phyloP scores from a whole-genome alignment of 1,284 basidiomycete species.

The Omphalotus olearius region DNA sequence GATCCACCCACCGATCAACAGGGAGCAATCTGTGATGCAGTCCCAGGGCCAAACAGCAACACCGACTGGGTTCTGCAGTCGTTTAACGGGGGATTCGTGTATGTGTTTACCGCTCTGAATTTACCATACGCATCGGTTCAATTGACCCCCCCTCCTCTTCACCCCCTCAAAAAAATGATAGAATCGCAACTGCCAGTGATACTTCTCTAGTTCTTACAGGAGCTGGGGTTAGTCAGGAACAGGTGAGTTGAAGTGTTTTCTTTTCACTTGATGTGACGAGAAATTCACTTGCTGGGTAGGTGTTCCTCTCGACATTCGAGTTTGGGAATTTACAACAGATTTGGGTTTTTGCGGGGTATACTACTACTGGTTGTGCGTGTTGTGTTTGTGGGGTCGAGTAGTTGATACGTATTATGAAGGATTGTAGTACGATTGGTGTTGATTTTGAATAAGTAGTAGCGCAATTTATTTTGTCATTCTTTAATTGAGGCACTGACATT shows the following conservation, averaged over 20 bases:
- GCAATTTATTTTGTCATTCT: too few species aligned
- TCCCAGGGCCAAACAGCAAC: background rate
- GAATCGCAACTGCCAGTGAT: background rate
- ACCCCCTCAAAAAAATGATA: too few species aligned
- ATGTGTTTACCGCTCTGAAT: too few species aligned
- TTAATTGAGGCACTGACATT: too few species aligned
- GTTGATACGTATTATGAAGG: too few species aligned
- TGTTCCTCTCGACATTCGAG: background rate
- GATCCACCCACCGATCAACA: background rate
- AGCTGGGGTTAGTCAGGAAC: background rate
- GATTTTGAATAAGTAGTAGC: too few species aligned
- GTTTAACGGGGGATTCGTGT: background rate
- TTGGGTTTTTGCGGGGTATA: slow-evolving; percentile 4
- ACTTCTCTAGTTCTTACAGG: background rate
- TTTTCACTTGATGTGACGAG: background rate
- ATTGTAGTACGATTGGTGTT: too few species aligned
- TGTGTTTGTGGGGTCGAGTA: slow-evolving; percentile 1
- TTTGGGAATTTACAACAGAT: background rate
- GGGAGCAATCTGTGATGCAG: slow-evolving; percentile 2
- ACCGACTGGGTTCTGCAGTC: slow-evolving; percentile 1
- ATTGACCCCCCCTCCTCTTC: background rate
- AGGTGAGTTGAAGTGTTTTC: background rate
- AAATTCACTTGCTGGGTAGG: background rate
- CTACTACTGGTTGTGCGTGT: slow-evolving; percentile 3
- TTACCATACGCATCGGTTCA: background rate